Base-by-base conservation (phyloP, 78 protist genomes). In the Capsaspora owczarzaki region DNA sequence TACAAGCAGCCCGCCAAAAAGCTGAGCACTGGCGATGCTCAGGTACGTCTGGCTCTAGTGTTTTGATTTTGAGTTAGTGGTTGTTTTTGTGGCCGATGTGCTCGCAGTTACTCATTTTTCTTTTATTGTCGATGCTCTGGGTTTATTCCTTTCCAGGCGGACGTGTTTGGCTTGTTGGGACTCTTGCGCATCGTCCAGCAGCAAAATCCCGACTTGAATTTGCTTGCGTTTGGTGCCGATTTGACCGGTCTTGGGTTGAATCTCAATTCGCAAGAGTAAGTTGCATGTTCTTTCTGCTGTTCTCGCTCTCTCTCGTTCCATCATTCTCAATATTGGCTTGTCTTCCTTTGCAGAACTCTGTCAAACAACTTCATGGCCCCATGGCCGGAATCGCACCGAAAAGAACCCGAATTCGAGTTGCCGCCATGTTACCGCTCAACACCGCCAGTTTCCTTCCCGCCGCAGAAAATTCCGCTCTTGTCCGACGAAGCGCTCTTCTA, bases 401-500 rank as follows among this genome's bases (percentile, higher is more conserved):
- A 6, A 31, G 89, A 88, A n/a, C 83, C 93, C 23, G 93, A 92
- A 46, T 92, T 47, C 83, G 47, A 74, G 43, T 56, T 94, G 29
- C 97, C 97, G 31, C 56, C 66, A 40, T 92, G 97, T 81, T 94
- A 94, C 81, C 88, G 82, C 66, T 81, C 75, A 35, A 82, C 84
- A 60, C 79, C 76, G 49, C 91, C 85, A 0, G 88, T 91, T 5
- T 88, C 88, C 16, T 75, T 89, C 40, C 91, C 92, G 78, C 49
- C 88, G 44, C 41, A 22, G 60, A 87, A 90, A 63, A 80, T 93
- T 70, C 61, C 71, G 31, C 76, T 90, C 76, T 93, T 90, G 87
- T 53, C 92, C 3, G 85, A 85, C 42, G 94, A 89, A 76, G 91
- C 97, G 37, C 86, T 95, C 51, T 94, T 95, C 61, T 95, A 93